phyloP scores from a whole-genome alignment of 768 basidiomycete species.

The Termitomyces sp. region DNA sequence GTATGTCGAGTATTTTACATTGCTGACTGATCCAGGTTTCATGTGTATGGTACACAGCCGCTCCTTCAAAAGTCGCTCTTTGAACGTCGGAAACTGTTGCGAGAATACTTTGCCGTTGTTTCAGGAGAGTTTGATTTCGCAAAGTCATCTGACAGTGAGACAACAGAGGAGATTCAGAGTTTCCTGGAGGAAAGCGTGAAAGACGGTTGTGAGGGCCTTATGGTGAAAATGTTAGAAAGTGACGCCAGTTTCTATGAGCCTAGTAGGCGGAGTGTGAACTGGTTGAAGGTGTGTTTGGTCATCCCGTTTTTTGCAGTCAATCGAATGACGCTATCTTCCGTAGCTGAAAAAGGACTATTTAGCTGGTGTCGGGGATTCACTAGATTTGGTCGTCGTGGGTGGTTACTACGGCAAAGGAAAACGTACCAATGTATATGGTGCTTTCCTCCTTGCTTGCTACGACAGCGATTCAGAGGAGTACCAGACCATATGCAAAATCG shows the following conservation, averaged over 20 bases:
- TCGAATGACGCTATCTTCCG: neutral
- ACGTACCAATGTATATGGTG: slow-evolving; percentile 95
- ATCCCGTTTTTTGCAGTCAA: neutral
- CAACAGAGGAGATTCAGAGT: slow-evolving; percentile 87
- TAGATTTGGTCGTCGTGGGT: slow-evolving; percentile 96
- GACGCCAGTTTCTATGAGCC: slow-evolving; percentile 95
- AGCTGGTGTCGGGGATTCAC: slow-evolving; percentile 92
- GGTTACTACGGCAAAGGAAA: slow-evolving; percentile 98
- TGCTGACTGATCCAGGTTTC: neutral
- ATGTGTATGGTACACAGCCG: slow-evolving; percentile 43
- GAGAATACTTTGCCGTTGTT: slow-evolving; percentile 75
- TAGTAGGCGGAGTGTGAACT: slow-evolving; percentile 91
- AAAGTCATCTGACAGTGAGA: slow-evolving; percentile 83
- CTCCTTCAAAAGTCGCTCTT: slow-evolving; percentile 71
- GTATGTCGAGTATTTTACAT: slow-evolving; percentile 35
- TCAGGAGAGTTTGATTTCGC: slow-evolving; percentile 93
- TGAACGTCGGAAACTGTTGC: slow-evolving; percentile 74
- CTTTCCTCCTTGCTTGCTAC: slow-evolving; percentile 96
- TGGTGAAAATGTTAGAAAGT: slow-evolving; percentile 98
- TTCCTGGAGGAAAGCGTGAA: slow-evolving; percentile 97
- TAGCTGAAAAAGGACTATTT: slow-evolving; percentile 99
- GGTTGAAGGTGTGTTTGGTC: slow-evolving; percentile 75
- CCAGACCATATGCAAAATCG: slow-evolving; percentile 98
- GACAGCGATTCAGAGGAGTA: slow-evolving; percentile 91
- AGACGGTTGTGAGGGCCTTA: slow-evolving; percentile 97